Percentiles rank a stretch among this genome's conserved stretches.
These are phyloP conservation scores for Artemisia tridentata DNA, from an alignment of 129 eudicot species.

Conservation along the genomic window DNA sequence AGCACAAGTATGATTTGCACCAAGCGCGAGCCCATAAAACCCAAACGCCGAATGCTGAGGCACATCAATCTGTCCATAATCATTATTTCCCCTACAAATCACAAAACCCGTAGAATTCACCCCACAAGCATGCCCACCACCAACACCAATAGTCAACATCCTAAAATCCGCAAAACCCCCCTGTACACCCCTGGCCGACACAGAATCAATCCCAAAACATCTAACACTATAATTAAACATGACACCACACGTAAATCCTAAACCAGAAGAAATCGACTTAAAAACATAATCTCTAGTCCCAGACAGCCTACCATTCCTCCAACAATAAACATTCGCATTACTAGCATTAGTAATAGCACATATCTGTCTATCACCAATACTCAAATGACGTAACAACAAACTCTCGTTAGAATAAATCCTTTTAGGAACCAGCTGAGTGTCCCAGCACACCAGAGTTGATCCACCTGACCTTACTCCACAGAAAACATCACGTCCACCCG, in stretches of 20 bases:
- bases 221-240: conserved; percentile 12
- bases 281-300: conserved; percentile 14
- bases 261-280: conserved; percentile 39
- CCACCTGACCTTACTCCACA: conserved; percentile 60
- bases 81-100: conserved; percentile 48
- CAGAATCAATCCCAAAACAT: conserved; percentile 45
- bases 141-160: conserved; percentile 43
- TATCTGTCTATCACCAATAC: conserved; percentile 38
- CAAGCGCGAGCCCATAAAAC: conserved; percentile 39
- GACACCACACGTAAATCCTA: conserved; percentile 49
- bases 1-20: conserved; percentile 52
- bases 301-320: conserved; percentile 24
- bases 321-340: conserved; percentile 32
- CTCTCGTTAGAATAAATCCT: conserved; percentile 30
- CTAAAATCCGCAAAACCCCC: conserved; percentile 29
- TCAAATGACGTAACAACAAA: conserved; percentile 24
- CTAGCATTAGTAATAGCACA: conserved; percentile 37
- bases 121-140: conserved; percentile 58
- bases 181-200: conserved; percentile 29
- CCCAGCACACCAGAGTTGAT: conserved; percentile 49
- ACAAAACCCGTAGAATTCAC: conserved; percentile 35
- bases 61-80: conserved; percentile 39
- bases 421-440: conserved; percentile 29
- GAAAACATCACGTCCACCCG: conserved; percentile 51
- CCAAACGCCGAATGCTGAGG: conserved; percentile 39